Base-by-base conservation (phyloP, 2,329 filamentous ascomycete genomes). In the Colletotrichum lindemuthianum region DNA sequence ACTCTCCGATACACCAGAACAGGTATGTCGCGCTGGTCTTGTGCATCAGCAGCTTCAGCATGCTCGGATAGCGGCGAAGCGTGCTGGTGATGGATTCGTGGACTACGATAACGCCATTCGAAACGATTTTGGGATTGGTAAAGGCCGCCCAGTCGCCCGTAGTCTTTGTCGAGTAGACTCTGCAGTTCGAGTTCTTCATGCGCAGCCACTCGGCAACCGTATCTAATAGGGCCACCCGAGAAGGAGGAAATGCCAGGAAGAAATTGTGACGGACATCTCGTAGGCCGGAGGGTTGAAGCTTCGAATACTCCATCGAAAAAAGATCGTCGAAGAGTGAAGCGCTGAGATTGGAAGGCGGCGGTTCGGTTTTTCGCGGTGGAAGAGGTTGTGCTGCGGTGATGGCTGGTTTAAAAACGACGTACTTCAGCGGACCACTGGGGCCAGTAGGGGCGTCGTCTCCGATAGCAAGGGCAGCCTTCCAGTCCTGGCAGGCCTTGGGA, bases 141-240 rank as follows among this genome's bases (percentile, higher is more conserved):
- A 88, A 86, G 15, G 72, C 74, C 5, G 72, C 66, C 85, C 85
- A 88, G 8, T 82, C 76, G 1, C 84, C 84, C 6, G 76, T 40
- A 1, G 70, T 70, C 11, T 79, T 69, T 51, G 78, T 80, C 7
- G 74, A 77, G 36, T 77, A 81, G 9, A 87, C 74, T 15, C 74
- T 76, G 67, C 80, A 83, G 2, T 75, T 67, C 0, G 76, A 68
- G 37, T 82, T 76, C 40, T 74, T 77, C 5, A 68, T 69, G 6
- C 73, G 74, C 9, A 88, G 69, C 83, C 84, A 87, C 15, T 74
- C 71, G 34, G 71, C 75, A 2, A 86, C n/a, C 8, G 81, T 75
- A 8, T 73, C 67, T 15, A 75, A 74, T 41, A 78, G 76, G 10
- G 74, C 59, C 8, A 68, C 60, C 34, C 74, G 73, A 2, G 76